A percentile compares a stretch with the other conserved stretches of the same genome.
Conservation (phyloP, 2,329 filamentous ascomycete genomes). For the Botrytis aclada region DNA sequence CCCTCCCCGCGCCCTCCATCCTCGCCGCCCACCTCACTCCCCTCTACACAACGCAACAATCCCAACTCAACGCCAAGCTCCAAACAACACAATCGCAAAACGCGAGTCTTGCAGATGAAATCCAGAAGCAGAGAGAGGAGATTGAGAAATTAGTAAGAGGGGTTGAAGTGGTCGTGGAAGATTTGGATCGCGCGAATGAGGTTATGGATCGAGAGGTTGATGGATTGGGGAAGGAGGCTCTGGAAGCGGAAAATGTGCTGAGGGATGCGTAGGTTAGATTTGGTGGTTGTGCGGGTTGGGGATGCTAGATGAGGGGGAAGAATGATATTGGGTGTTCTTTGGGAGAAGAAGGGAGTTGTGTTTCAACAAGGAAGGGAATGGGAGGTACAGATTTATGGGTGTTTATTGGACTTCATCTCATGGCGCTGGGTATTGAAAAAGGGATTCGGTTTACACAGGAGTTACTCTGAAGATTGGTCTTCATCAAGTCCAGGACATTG, state of each 20-base stretch:
- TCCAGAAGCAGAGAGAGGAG: constrained; percentile 54
- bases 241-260: constrained; percentile 26
- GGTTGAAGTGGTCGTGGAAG: constrained; percentile 52
- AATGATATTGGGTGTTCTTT: background rate
- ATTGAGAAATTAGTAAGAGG: constrained; percentile 49
- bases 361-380: background rate
- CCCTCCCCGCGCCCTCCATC: constrained; percentile 51
- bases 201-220: constrained; percentile 24
- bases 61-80: constrained; percentile 55
- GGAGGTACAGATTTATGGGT: background rate
- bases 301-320: background rate
- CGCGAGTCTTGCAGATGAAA: constrained; percentile 49
- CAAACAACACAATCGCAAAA: constrained; percentile 58
- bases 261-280: constrained; percentile 11
- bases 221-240: constrained; percentile 28
- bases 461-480: background rate
- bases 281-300: background rate
- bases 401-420: background rate
- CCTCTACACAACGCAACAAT: constrained; percentile 51
- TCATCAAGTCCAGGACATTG: background rate
- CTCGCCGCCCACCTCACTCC: constrained; percentile 55
- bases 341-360: background rate
- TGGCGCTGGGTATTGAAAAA: background rate
- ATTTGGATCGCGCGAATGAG: constrained; percentile 50
- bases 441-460: background rate